These are phyloP conservation scores for Leptosphaerulina australis DNA, from an alignment of 2,329 filamentous ascomycete species.

Conservation along the genomic window DNA sequence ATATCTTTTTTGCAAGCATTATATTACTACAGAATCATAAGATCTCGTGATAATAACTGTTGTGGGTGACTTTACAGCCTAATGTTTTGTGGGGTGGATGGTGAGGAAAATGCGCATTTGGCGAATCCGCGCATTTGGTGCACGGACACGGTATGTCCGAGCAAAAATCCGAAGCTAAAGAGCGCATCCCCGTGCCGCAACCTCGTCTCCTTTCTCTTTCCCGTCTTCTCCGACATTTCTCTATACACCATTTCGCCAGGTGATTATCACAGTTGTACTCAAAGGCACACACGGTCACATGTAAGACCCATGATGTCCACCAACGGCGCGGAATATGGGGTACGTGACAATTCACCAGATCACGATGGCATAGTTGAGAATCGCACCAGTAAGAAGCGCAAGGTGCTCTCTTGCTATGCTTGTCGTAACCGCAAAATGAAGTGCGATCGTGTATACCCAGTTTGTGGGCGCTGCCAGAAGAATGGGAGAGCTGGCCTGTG, in stretches of 20 bases:
- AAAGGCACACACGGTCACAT: not conserved
- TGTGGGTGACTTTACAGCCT: too few species aligned
- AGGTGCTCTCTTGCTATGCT: slow-evolving; percentile 55
- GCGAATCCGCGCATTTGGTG: too few species aligned
- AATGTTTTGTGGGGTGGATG: too few species aligned
- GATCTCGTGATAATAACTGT: too few species aligned
- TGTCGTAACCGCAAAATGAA: slow-evolving; percentile 56
- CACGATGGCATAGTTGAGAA: slow-evolving; percentile 44
- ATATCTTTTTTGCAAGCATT: too few species aligned
- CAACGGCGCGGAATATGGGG: slow-evolving; percentile 33
- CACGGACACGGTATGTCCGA: too few species aligned
- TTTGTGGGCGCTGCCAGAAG: slow-evolving; percentile 53
- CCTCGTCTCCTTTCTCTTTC: slow-evolving; percentile 22
- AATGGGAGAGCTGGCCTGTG: slow-evolving; percentile 52
- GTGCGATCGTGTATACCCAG: slow-evolving; percentile 54
- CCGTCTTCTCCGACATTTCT: slow-evolving; percentile 18
- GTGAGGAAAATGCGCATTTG: too few species aligned
- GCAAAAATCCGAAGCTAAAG: slow-evolving; percentile 13
- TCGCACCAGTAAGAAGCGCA: slow-evolving; percentile 50
- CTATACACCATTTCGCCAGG: not conserved
- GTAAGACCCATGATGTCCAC: slow-evolving; percentile 32
- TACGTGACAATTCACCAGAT: slow-evolving; percentile 41
- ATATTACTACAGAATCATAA: too few species aligned
- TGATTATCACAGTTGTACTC: not conserved
- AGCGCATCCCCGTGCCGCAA: slow-evolving; percentile 3